These are phyloP conservation scores for Stereocaulon alpinum DNA, from an alignment of 495 filamentous ascomycete species.

Conservation along the genomic window DNA sequence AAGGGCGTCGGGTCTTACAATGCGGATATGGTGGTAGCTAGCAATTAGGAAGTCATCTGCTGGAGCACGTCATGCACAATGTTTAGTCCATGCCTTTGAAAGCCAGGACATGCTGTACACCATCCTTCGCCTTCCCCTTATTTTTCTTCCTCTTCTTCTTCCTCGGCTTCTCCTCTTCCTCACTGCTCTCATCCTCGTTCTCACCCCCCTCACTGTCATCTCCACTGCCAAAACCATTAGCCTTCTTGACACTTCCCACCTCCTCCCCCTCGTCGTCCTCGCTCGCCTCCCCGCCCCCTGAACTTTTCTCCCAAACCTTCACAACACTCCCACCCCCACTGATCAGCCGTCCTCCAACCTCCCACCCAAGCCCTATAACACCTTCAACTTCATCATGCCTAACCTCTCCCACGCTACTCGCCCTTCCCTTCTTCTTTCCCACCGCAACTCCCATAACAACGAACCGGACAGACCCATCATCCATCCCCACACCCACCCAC, in stretches of 20 bases:
- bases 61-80: background rate
- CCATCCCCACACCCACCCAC: slow-evolving; percentile 63
- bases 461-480: slow-evolving; percentile 50
- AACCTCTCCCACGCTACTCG: slow-evolving; percentile 48
- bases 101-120: slow-evolving; percentile 48
- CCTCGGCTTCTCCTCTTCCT: slow-evolving; percentile 34
- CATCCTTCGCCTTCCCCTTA: slow-evolving; percentile 43
- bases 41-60: background rate
- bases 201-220: slow-evolving; percentile 27
- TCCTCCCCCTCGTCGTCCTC: slow-evolving; percentile 24
- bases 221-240: slow-evolving; percentile 32
- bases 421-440: slow-evolving; percentile 31
- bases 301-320: slow-evolving; percentile 67
- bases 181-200: slow-evolving; percentile 37
- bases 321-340: slow-evolving; percentile 72
- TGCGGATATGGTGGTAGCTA: background rate
- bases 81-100: slow-evolving; percentile 55
- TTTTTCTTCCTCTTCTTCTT: slow-evolving; percentile 47
- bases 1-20: background rate
- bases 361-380: slow-evolving; percentile 68
- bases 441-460: slow-evolving; percentile 41
- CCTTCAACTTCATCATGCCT: slow-evolving; percentile 77
- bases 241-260: slow-evolving; percentile 23
- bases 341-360: slow-evolving; percentile 73
- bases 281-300: slow-evolving; percentile 35